Base-by-base conservation (phyloP, 164 flowering plant genomes). In the Stephania cephalantha region DNA sequence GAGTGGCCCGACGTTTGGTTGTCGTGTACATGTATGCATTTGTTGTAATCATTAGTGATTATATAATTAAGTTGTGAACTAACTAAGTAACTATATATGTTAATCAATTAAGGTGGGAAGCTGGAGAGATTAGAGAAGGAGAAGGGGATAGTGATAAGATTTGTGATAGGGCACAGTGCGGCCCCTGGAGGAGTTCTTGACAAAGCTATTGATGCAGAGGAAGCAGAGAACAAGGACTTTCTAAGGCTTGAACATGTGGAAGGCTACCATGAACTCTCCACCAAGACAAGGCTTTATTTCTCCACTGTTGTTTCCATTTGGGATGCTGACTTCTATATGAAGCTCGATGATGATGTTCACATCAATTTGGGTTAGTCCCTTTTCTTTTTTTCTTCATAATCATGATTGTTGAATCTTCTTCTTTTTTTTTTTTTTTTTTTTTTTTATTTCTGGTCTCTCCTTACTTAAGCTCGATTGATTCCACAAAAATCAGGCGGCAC, bases 311-410 rank as follows among this genome's bases (percentile, higher is more conserved):
- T 81, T 20, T 48, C 92, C 7, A 79, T 85, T 0, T 95, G 98
- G 98, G 90, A 91, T 73, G 97, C 97, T 1, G 93, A 90, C 2
- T 92, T 95, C 82, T 92, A 89, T 68, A 83, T 91, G 46, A 92
- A 92, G 84, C 89, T 94, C 6, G 97, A 92, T 70, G 97, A 94
- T 67, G 98, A 94, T 78, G 87, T 94, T 20, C 97, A 94, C 73
- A 65, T 94, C 1, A 94, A 91, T 73, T 70, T 91, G 69, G 97
- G 94, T 87, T 29, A 17, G 73, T 35, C 44, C 29, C 29, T 35
- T 35, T 48, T 50, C 25, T 52, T 20, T 10, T 10, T 70, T 58
- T 58, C 17, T 22, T 3, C 11, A 0, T 9, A 35, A 69, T 35
- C 42, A 35, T 35, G 3, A 2, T 2, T 35, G 42, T 35, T 2